Percentiles rank a stretch among this genome's conserved stretches.
These are phyloP conservation scores for Fusarium coicis DNA, from an alignment of 2,329 filamentous ascomycete genomes.

Conservation along the genomic window DNA sequence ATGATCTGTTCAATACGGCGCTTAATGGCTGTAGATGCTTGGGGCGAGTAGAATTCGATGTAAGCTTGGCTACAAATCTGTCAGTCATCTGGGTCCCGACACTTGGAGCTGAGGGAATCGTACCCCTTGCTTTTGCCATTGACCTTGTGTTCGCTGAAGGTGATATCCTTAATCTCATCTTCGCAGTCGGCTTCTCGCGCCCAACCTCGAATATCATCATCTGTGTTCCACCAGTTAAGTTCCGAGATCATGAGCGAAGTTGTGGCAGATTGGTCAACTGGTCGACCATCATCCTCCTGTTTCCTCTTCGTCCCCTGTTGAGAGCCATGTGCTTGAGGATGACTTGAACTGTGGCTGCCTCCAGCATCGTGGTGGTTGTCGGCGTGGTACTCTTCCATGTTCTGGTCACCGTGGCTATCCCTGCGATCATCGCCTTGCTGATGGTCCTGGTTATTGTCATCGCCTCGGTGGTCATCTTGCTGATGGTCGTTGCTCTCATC, in stretches of 20 bases:
- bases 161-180: conserved; percentile 88
- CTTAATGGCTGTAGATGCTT: conserved; percentile 88
- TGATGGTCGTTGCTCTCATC: conserved; percentile 62
- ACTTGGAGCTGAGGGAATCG: not conserved
- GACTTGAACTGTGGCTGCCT: conserved; percentile 53
- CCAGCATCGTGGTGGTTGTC: conserved; percentile 49
- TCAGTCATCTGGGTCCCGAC: conserved; percentile 12
- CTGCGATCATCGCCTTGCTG: conserved; percentile 44
- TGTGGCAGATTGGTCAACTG: conserved; percentile 69
- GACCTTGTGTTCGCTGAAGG: conserved; percentile 98
- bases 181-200: conserved; percentile 82
- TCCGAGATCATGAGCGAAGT: conserved; percentile 87
- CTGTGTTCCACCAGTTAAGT: conserved; percentile 95
- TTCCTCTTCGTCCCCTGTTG: conserved; percentile 69
- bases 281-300: conserved; percentile 67
- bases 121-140: conserved; percentile 99
- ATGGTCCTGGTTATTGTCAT: conserved; percentile 35
- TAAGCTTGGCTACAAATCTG: conserved; percentile 72
- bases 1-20: conserved; percentile 77
- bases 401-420: conserved; percentile 51
- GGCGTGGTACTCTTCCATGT: conserved; percentile 54
- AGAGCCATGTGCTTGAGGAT: conserved; percentile 51
- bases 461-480: conserved; percentile 51
- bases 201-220: conserved; percentile 94
- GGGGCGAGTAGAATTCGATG: conserved; percentile 83